Evolutionary conservation across 495 filamentous ascomycete genomes (phyloP).

Genomic region (Talaromyces ruber): DNA sequence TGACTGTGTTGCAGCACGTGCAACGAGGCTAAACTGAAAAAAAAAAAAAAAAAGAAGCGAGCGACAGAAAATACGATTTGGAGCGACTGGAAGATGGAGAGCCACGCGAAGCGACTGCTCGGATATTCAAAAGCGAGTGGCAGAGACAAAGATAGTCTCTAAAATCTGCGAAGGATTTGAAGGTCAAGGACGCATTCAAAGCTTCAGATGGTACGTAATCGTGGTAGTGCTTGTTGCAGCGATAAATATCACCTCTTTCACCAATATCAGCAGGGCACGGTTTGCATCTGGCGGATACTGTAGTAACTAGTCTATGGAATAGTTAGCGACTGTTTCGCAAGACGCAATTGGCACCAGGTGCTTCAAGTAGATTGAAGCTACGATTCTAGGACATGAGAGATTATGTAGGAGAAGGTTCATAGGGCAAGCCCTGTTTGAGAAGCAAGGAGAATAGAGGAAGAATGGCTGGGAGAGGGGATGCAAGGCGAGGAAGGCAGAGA

Average conservation of each 20-base stretch:
- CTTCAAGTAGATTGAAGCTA: not conserved
- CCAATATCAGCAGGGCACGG: not conserved
- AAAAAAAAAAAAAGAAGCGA: constrained; percentile 43
- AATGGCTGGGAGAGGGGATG: not conserved
- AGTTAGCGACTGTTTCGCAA: not conserved
- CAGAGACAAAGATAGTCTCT: constrained; percentile 22
- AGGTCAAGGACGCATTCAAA: constrained; percentile 4
- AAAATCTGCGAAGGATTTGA: not conserved
- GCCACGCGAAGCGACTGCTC: constrained; percentile 24
- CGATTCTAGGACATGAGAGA: not conserved
- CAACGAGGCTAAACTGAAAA: constrained; percentile 31
- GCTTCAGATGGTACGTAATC: not conserved
- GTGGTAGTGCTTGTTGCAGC: not conserved
- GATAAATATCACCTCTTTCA: not conserved
- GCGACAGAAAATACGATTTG: constrained; percentile 40
- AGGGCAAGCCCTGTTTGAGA: not conserved
- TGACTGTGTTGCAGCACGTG: constrained; percentile 43
- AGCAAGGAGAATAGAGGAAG: not conserved
- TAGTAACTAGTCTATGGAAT: not conserved
- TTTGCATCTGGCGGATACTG: not conserved
- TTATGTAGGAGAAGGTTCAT: not conserved
- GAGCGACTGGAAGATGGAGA: constrained; percentile 31
- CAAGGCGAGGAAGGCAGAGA: constrained; percentile 1
- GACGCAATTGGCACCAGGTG: not conserved
- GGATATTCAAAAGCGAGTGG: constrained; percentile 33